Base-by-base conservation (phyloP, 148 eudicot genomes). In the Rheum nobile region DNA sequence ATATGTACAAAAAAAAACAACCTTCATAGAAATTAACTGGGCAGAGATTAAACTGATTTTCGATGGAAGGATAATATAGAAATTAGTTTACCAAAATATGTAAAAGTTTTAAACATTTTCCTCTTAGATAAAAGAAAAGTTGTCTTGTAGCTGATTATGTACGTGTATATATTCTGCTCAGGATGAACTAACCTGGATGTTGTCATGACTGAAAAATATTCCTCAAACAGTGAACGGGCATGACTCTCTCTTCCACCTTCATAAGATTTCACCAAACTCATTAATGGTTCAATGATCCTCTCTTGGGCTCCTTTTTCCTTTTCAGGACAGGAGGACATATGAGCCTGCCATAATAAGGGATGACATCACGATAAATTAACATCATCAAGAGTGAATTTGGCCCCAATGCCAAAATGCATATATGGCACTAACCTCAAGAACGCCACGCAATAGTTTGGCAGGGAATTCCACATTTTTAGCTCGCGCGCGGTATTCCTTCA, bases 231-330 rank as follows among this genome's bases (percentile, higher is more conserved):
- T 63, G 89, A 84, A 71, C 97, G 96, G 61, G 98, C 97, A 88
- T 95, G 97, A 70, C 96, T 87, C 84, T 95, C 98, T 82, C 98
- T 84, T 68, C 98, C 98, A 82, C 98, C 93, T 79, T 95, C 97
- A 52, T 95, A 91, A 74, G 96, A 95, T 84, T 91, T 95, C 32
- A 84, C 98, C 76, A 95, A 92, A 85, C 87, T 91, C 85, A 90
- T 72, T 67, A 95, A 84, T 72, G 98, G 98, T 78, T 95, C 98
- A 72, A 88, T 80, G 73, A 95, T 89, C 82, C 98, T 85, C 83
- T 91, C 99, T 71, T 81, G 97, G 70, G 99, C 91, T 74, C 91
- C 97, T 86, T 80, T 88, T 67, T 95, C 99, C 80, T 90, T 88
- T 68, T 90, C 91, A 31, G 87, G 71, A 81, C 86, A 90, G 71